These are phyloP conservation scores for Paecilomyces sp. DNA, from an alignment of 2,329 filamentous ascomycete genomes.

Conservation along the genomic window DNA sequence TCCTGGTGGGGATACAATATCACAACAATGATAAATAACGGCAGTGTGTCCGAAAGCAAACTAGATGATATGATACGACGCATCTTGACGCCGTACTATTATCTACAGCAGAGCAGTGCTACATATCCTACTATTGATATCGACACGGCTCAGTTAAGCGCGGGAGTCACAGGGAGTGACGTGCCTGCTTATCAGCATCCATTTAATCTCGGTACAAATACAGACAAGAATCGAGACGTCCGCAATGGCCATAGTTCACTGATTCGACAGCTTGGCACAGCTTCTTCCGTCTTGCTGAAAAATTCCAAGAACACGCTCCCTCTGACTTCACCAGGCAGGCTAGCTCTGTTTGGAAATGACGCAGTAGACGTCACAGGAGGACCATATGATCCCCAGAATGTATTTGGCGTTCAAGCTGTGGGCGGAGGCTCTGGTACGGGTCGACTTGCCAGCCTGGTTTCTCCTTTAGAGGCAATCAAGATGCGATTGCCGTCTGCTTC, in stretches of 20 bases:
- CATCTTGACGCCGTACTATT: slow-evolving; percentile 41
- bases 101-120: slow-evolving; percentile 34
- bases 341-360: slow-evolving; percentile 11
- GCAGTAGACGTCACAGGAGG: slow-evolving; percentile 13
- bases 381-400: slow-evolving; percentile 9
- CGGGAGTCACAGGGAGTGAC: slow-evolving; percentile 1
- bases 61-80: slow-evolving; percentile 42
- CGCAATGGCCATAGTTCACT: slow-evolving; percentile 59
- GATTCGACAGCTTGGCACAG: slow-evolving; percentile 46
- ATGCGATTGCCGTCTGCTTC: slow-evolving; percentile 5
- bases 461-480: slow-evolving; percentile 17
- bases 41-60: slow-evolving; percentile 30
- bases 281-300: slow-evolving; percentile 41
- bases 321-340: slow-evolving; percentile 21
- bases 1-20: slow-evolving; percentile 30
- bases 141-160: slow-evolving; percentile 2
- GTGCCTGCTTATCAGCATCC: slow-evolving; percentile 13
- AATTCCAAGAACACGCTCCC: slow-evolving; percentile 46
- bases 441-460: slow-evolving; percentile 16
- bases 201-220: slow-evolving; percentile 5
- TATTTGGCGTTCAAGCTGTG: slow-evolving; percentile 6
- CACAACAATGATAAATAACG: slow-evolving; percentile 30
- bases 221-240: slow-evolving; percentile 49
- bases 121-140: slow-evolving; percentile 15
- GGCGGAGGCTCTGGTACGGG: slow-evolving; percentile 23